phyloP scores from a whole-genome alignment of 2,329 filamentous ascomycete species.

The Tolypocladium cylindrosporum region DNA sequence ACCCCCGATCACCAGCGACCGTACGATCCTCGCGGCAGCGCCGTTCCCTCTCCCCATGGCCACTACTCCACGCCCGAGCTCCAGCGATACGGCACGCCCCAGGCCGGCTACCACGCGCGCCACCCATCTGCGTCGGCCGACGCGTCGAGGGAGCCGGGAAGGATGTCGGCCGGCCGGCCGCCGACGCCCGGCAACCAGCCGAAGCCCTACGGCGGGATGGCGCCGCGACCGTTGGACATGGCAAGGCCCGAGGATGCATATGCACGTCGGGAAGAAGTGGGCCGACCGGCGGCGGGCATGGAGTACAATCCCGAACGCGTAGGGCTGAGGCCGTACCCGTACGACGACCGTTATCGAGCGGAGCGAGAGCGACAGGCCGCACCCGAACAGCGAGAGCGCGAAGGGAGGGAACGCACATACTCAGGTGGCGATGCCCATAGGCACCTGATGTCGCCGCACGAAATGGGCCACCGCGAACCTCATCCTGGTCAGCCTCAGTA shows the following conservation, averaged over 20 bases:
- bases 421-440: conserved; percentile 36
- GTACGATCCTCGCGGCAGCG: conserved; percentile 37
- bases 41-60: conserved; percentile 38
- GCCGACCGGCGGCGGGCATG: conserved; percentile 21
- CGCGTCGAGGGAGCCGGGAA: conserved; percentile 26
- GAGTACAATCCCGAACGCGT: conserved; percentile 46
- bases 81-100: conserved; percentile 49
- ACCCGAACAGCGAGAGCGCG: conserved; percentile 31
- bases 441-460: conserved; percentile 25
- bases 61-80: conserved; percentile 48
- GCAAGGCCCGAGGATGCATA: conserved; percentile 35
- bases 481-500: conserved; percentile 37
- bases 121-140: conserved; percentile 39
- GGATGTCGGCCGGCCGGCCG: conserved; percentile 30
- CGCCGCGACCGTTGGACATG: conserved; percentile 36
- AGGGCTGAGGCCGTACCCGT: conserved; percentile 30
- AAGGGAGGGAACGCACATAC: conserved; percentile 36
- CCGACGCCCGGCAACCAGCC: conserved; percentile 42
- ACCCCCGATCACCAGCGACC: conserved; percentile 59
- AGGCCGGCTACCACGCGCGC: conserved; percentile 38
- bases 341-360: conserved; percentile 43
- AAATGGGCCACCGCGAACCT: conserved; percentile 30
- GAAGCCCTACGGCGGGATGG: conserved; percentile 34
- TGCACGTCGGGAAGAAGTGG: conserved; percentile 37
- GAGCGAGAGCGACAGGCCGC: conserved; percentile 38